Conservation (phyloP, 164 flowering plant genomes). For the Cinnamomum chago region DNA sequence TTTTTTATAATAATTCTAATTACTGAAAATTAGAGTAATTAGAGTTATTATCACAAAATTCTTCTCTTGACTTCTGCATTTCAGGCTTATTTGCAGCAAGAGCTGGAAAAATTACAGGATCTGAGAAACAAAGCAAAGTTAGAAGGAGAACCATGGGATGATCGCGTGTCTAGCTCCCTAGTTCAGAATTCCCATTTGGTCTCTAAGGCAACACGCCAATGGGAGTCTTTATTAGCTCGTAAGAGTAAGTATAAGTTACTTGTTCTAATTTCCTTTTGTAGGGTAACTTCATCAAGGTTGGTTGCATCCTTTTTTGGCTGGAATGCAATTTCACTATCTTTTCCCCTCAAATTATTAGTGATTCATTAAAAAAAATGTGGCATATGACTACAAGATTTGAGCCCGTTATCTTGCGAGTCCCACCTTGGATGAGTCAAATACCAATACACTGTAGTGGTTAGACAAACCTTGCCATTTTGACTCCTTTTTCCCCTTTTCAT, state of each 20-base stretch:
- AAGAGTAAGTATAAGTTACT: constrained; percentile 49
- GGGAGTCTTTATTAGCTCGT: constrained; percentile 93
- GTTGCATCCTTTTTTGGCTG: too few relatives aligned
- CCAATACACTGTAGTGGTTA: too few relatives aligned
- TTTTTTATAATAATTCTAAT: too few relatives aligned
- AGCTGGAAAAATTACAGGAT: constrained; percentile 90
- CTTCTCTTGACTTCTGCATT: neutral
- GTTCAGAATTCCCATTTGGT: constrained; percentile 95
- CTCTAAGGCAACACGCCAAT: constrained; percentile 88
- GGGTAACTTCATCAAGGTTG: too few relatives aligned
- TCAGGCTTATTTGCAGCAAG: constrained; percentile 99
- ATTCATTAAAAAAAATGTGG: neutral
- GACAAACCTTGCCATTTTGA: too few relatives aligned
- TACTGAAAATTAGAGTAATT: too few relatives aligned
- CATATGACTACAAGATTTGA: neutral
- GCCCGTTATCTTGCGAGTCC: too few relatives aligned
- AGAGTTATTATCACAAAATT: too few relatives aligned
- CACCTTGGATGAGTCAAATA: too few relatives aligned
- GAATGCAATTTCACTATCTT: too few relatives aligned
- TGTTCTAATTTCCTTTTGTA: neutral
- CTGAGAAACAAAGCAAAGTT: constrained; percentile 79
- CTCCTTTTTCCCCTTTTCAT: too few relatives aligned
- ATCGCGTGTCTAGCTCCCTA: constrained; percentile 67
- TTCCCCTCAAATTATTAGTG: too few relatives aligned
- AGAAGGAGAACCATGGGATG: constrained; percentile 96